A percentile compares a stretch with the other conserved stretches of the same genome.
phyloP scores from a whole-genome alignment of 2,329 filamentous ascomycete genomes.

The Leptoxyphium fumago region DNA sequence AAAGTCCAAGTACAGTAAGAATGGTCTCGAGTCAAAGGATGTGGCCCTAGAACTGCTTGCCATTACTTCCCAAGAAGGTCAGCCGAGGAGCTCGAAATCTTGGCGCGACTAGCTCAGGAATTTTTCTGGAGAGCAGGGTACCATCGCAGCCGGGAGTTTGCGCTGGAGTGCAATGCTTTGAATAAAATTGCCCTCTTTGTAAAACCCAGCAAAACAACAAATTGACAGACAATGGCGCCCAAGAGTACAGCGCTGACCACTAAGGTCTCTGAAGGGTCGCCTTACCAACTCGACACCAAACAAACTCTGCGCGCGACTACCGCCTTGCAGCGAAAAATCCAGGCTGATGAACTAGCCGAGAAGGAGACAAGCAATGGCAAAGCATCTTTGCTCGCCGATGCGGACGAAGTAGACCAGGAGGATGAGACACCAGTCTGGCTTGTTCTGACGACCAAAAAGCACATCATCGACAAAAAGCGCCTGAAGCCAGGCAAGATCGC shows the following conservation, averaged over 20 bases:
- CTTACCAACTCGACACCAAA: constrained; percentile 28
- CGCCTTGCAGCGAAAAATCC: constrained; percentile 40
- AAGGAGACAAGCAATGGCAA: constrained; percentile 35
- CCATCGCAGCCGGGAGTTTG: neutral
- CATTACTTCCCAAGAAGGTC: neutral
- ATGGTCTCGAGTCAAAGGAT: too few species aligned
- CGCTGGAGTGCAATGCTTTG: neutral
- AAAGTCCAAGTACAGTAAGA: too few species aligned
- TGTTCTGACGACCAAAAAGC: constrained; percentile 49
- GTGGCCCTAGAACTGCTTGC: too few species aligned
- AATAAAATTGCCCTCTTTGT: neutral
- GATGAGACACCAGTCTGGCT: constrained; percentile 45
- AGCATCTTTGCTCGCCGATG: constrained; percentile 39
- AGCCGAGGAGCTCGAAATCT: neutral
- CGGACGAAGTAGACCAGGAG: constrained; percentile 30
- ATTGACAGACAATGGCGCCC: neutral
- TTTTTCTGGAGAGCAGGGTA: neutral
- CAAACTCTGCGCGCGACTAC: constrained; percentile 45
- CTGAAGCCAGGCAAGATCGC: constrained; percentile 72
- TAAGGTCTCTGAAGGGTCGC: constrained; percentile 4
- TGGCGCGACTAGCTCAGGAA: neutral
- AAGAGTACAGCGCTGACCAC: neutral
- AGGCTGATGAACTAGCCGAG: constrained; percentile 27
- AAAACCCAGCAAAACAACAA: neutral
- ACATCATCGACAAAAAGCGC: constrained; percentile 56